Percentiles rank a stretch among this genome's conserved stretches.
Evolutionary conservation across 73 alveolate genomes (phyloP).

Genomic region (Paramecium biaurelia): DNA sequence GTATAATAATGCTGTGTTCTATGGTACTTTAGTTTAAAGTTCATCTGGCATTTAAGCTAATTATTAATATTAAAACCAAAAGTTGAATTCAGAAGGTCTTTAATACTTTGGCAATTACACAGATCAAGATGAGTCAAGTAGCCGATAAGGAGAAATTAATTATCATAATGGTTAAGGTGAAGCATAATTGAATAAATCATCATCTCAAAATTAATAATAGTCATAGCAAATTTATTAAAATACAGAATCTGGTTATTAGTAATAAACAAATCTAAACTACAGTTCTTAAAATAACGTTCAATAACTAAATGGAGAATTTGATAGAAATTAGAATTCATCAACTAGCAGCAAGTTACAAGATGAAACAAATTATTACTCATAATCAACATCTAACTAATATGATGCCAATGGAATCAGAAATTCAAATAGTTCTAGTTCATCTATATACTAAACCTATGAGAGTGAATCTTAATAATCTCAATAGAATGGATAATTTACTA

Average conservation of each 20-base stretch:
- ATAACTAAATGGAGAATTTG: not conserved
- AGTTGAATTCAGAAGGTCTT: not conserved
- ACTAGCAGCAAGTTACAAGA: not conserved
- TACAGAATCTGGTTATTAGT: not conserved
- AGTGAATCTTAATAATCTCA: not conserved
- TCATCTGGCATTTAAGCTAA: not conserved
- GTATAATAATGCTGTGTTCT: not conserved
- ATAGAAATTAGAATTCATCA: not conserved
- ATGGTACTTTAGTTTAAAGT: not conserved
- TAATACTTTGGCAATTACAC: not conserved
- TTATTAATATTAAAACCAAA: not conserved
- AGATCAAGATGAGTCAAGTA: not conserved
- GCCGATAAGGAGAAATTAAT: not conserved
- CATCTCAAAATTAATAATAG: not conserved
- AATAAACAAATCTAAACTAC: not conserved
- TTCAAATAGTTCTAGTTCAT: not conserved
- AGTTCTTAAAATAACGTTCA: not conserved
- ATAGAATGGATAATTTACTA: not conserved
- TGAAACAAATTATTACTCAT: not conserved
- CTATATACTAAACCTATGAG: not conserved
- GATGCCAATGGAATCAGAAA: not conserved
- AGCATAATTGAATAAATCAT: not conserved
- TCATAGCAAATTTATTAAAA: not conserved
- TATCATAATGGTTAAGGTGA: not conserved
- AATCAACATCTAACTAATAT: not conserved